These are phyloP conservation scores for Microdochium paspali DNA, from an alignment of 2,329 filamentous ascomycete genomes.

Conservation along the genomic window DNA sequence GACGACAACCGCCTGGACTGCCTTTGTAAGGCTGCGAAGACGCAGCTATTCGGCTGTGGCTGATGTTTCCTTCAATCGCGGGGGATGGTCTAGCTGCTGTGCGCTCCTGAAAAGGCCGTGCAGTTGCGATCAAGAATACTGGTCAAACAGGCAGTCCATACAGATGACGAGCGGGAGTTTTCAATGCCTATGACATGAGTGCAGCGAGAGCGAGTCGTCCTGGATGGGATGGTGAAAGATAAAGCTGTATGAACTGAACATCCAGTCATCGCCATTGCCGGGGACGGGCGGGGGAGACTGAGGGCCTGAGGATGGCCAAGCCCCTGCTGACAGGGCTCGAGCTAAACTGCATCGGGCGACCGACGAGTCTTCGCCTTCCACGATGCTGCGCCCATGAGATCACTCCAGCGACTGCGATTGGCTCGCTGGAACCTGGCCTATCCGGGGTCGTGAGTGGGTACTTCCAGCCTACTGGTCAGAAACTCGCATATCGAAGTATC, in stretches of 20 bases:
- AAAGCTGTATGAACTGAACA: not conserved
- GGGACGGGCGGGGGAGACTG: not conserved
- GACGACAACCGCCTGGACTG: no score
- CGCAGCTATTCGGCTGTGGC: no score
- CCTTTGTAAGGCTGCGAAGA: no score
- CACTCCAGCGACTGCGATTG: not conserved
- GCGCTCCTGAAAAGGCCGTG: no score
- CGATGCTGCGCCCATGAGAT: not conserved
- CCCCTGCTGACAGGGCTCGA: not conserved
- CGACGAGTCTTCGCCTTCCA: not conserved
- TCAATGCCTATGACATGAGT: no score
- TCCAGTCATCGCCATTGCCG: not conserved
- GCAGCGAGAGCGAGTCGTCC: no score
- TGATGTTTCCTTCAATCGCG: no score
- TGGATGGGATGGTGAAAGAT: not conserved
- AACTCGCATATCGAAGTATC: not conserved
- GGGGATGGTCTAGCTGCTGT: no score
- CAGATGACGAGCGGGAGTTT: no score
- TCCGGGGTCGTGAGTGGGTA: not conserved
- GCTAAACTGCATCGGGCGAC: not conserved
- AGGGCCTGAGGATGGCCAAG: no score
- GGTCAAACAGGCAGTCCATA: no score
- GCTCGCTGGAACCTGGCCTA: not conserved
- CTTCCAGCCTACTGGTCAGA: not conserved
- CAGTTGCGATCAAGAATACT: no score